phyloP scores from a whole-genome alignment of 129 eudicot genomes.

The Ambrosia trifida region DNA sequence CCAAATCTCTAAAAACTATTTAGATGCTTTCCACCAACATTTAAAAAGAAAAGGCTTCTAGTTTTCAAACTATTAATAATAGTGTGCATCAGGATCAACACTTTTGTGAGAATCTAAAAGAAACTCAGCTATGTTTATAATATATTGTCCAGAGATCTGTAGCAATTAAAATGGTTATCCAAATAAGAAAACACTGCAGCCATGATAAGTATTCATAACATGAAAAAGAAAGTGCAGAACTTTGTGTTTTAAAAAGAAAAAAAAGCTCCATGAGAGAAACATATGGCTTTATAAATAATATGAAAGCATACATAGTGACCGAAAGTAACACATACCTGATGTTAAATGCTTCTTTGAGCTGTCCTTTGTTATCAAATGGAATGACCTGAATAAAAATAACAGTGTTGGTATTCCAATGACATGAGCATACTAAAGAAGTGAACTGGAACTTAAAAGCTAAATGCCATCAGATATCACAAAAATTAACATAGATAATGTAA shows the following conservation, averaged over 20 bases:
- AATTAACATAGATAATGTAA: background rate
- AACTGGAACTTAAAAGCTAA: slow-evolving; percentile 7
- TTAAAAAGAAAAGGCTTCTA: no score
- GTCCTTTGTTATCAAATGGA: slow-evolving; percentile 96
- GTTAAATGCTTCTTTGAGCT: slow-evolving; percentile 95
- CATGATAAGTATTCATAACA: no score
- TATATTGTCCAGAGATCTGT: no score
- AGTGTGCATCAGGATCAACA: background rate
- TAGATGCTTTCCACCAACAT: background rate
- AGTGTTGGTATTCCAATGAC: slow-evolving; percentile 7
- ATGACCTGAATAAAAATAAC: slow-evolving; percentile 60
- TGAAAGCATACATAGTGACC: background rate
- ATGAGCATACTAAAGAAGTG: slow-evolving; percentile 2
- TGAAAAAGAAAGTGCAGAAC: background rate
- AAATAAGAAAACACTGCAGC: no score
- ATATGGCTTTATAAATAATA: background rate
- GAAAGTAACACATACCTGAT: slow-evolving; percentile 55
- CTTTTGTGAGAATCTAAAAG: no score
- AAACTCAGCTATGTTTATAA: no score
- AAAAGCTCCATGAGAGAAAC: background rate
- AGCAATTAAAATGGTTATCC: no score
- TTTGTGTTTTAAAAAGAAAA: background rate
- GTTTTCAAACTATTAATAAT: background rate
- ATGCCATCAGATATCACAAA: background rate
- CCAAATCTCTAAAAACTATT: background rate